Base-by-base conservation (phyloP, 2,329 filamentous ascomycete genomes). In the Hypoxylon rubiginosum region DNA sequence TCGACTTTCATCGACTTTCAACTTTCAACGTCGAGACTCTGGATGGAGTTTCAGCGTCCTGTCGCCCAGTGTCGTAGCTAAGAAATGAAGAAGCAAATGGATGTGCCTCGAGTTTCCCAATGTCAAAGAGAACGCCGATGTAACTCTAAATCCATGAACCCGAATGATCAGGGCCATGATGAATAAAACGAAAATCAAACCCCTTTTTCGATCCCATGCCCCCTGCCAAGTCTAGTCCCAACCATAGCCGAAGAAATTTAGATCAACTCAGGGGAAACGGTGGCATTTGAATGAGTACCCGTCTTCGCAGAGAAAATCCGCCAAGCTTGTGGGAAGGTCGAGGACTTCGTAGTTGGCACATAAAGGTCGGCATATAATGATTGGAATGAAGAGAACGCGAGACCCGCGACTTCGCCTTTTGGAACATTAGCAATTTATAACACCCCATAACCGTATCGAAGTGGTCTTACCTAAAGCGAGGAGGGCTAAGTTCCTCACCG, bases 401-500 rank as follows among this genome's bases (percentile, higher is more conserved):
- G 68, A 7, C 73, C 74, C 24, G 67, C 70, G 8, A 60, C 59
- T 48, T 76, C 74, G n/a, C 75, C 75, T 77, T 32, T 30, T 9
- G 1, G 17, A 10, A n/a, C 41, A 39, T 64, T 46, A 66, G 66
- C 53, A 39, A 17, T 1, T 19, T 19, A 17, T 30, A 13, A 24
- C 11, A 30, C n/a, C 19, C 41, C 17, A 9, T 19, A 21, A 1
- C 17, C 55, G 5, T 7, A n/a, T 5, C 9, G 3, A 53, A 34
- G 10, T 15, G n/a, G 6, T 26, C 70, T 56, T 68, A 77, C 76
- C 76, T 32, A 77, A 26, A 52, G 64, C 70, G 21, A 78, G 28
- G 13, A 78, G 56, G 9, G 56, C 73, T 1, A 77, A 4, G 41
- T 78, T 78, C 32, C 76, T 72, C 19, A 71, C 21, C 9, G 68